These are phyloP conservation scores for Pilasporangium apinafurcum DNA, from an alignment of 352 stramenopile species.

Conservation along the genomic window DNA sequence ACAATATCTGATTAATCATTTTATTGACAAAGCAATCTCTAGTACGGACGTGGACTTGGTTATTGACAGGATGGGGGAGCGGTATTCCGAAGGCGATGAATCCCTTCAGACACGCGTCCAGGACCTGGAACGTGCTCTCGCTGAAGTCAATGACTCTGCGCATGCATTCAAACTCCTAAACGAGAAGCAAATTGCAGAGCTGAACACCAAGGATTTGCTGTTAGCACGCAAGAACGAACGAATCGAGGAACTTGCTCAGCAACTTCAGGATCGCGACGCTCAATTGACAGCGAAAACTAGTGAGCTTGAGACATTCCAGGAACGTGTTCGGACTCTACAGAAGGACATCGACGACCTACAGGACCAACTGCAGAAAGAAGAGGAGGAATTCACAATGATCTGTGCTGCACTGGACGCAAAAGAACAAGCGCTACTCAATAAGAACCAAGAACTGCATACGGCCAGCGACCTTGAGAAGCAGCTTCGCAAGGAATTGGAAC, in stretches of 20 bases:
- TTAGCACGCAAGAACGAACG: constrained; percentile 50
- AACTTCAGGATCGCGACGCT: constrained; percentile 24
- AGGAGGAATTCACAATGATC: constrained; percentile 64
- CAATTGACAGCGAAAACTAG: constrained; percentile 1
- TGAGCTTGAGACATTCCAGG: constrained; percentile 8
- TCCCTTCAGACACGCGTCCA: too few species aligned
- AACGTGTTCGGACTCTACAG: constrained; percentile 11
- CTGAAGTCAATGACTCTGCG: constrained; percentile 17
- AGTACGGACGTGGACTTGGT: too few species aligned
- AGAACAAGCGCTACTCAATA: constrained; percentile 32
- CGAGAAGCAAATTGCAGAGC: constrained; percentile 52
- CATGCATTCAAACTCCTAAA: constrained; percentile 38
- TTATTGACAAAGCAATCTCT: too few species aligned
- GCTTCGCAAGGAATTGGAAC: constrained; percentile 35
- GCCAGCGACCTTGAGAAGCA: constrained; percentile 22
- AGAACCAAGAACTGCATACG: constrained; percentile 22
- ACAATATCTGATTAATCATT: too few species aligned
- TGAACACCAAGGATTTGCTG: constrained; percentile 67
- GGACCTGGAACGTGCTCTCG: background rate
- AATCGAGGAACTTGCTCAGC: constrained; percentile 47
- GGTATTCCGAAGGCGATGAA: too few species aligned
- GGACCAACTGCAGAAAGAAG: constrained; percentile 47
- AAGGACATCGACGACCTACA: constrained; percentile 25
- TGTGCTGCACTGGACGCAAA: constrained; percentile 41
- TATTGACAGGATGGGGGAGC: too few species aligned